Evolutionary conservation across 441 rosid genomes (phyloP).

Genomic region (Corymbia citriodora): DNA sequence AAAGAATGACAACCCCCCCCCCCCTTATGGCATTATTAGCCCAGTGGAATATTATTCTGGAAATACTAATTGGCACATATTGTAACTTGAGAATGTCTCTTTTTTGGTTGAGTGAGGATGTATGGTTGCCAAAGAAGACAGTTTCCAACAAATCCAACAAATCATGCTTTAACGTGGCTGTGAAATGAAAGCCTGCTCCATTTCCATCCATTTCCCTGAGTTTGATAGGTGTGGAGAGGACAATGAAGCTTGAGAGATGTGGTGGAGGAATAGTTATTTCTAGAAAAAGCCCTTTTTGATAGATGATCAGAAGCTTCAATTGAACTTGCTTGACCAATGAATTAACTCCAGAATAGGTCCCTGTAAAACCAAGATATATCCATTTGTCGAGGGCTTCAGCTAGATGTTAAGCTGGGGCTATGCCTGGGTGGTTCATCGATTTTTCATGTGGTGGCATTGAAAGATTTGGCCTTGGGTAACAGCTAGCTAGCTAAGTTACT

Average conservation of each 20-base stretch:
- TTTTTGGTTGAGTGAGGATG: neutral
- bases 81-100: neutral
- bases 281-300: neutral
- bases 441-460: neutral
- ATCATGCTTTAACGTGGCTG: neutral
- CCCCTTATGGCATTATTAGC: neutral
- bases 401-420: neutral
- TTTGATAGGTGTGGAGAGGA: neutral
- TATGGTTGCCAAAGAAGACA: neutral
- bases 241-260: neutral
- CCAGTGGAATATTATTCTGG: neutral
- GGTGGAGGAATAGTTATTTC: neutral
- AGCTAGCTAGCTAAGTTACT: neutral
- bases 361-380: neutral
- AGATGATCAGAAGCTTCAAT: neutral
- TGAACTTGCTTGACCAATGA: neutral
- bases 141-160: neutral
- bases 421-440: neutral
- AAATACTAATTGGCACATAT: neutral
- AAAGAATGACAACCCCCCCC: neutral
- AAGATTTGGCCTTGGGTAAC: neutral
- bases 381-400: neutral
- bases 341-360: neutral
- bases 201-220: neutral
- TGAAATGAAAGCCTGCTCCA: neutral